Conservation (phyloP, 2,329 filamentous ascomycete genomes). For the Phaeosphaeria sp. region DNA sequence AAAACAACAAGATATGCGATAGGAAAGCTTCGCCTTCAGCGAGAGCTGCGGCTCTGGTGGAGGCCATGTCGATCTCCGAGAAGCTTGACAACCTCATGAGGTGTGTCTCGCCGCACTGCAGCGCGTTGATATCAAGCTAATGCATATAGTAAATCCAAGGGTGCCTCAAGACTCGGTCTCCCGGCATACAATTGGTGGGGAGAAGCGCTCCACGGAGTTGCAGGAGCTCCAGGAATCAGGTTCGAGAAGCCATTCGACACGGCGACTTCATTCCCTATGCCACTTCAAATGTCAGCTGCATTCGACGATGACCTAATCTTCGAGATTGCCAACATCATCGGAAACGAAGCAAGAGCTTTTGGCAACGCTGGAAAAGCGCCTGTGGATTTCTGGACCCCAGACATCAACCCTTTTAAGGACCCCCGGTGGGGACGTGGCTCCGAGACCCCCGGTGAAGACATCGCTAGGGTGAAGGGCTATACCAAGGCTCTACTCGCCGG, state of each 20-base stretch:
- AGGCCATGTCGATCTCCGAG: slow-evolving; percentile 59
- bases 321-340: slow-evolving; percentile 62
- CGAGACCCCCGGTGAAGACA: slow-evolving; percentile 66
- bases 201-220: slow-evolving; percentile 69
- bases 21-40: slow-evolving; percentile 45
- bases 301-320: slow-evolving; percentile 69
- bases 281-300: slow-evolving; percentile 67
- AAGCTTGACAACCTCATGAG: slow-evolving; percentile 51
- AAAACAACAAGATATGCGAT: slow-evolving; percentile 58
- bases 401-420: slow-evolving; percentile 70
- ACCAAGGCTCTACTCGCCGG: slow-evolving; percentile 34
- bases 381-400: slow-evolving; percentile 67
- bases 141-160: slow-evolving; percentile 55
- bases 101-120: slow-evolving; percentile 12
- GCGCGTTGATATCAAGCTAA: slow-evolving; percentile 45
- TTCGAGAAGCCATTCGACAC: slow-evolving; percentile 64
- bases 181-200: slow-evolving; percentile 62
- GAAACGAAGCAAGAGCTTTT: slow-evolving; percentile 69
- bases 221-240: slow-evolving; percentile 59
- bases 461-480: slow-evolving; percentile 58
- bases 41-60: slow-evolving; percentile 57
- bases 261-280: slow-evolving; percentile 70
- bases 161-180: slow-evolving; percentile 63
- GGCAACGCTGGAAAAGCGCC: slow-evolving; percentile 65
- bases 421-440: slow-evolving; percentile 67